Percentiles rank a stretch among this genome's conserved stretches.
Evolutionary conservation across 106 monocot genomes (phyloP).

Genomic region (Amphibolis antarctica): DNA sequence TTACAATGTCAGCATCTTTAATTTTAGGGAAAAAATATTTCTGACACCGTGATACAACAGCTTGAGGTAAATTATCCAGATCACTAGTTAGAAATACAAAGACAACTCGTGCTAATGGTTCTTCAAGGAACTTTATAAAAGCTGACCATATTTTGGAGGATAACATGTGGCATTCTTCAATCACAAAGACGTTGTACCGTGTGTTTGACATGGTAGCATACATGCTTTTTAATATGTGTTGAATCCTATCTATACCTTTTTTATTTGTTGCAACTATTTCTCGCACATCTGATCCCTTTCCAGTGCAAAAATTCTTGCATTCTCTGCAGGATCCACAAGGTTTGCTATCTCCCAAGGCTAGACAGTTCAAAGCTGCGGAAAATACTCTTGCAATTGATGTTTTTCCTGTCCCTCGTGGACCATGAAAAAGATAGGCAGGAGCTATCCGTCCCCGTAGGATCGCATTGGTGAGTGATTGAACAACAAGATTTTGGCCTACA

Average conservation of each 20-base stretch:
- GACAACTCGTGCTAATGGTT: conserved; percentile 39
- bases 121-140: conserved; percentile 47
- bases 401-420: conserved; percentile 67
- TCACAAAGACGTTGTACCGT: conserved; percentile 35
- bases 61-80: conserved; percentile 41
- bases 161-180: conserved; percentile 66
- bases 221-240: conserved; percentile 33
- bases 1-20: conserved; percentile 51
- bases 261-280: conserved; percentile 43
- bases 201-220: conserved; percentile 9
- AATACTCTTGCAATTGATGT: conserved; percentile 52
- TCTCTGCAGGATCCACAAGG: conserved; percentile 55
- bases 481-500: conserved; percentile 61
- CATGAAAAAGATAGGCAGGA: conserved; percentile 67
- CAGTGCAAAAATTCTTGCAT: conserved; percentile 31
- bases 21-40: conserved; percentile 59
- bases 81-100: conserved; percentile 54
- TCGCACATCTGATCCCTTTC: conserved; percentile 26
- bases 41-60: conserved; percentile 45
- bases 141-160: conserved; percentile 42
- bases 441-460: conserved; percentile 43
- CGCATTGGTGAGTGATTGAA: conserved; percentile 54
- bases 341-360: conserved; percentile 30
- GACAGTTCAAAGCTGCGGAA: conserved; percentile 65
- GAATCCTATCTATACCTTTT: conserved; percentile 31